Base-by-base conservation (phyloP, 2,329 filamentous ascomycete genomes). In the Cladophialophora carrionii region DNA sequence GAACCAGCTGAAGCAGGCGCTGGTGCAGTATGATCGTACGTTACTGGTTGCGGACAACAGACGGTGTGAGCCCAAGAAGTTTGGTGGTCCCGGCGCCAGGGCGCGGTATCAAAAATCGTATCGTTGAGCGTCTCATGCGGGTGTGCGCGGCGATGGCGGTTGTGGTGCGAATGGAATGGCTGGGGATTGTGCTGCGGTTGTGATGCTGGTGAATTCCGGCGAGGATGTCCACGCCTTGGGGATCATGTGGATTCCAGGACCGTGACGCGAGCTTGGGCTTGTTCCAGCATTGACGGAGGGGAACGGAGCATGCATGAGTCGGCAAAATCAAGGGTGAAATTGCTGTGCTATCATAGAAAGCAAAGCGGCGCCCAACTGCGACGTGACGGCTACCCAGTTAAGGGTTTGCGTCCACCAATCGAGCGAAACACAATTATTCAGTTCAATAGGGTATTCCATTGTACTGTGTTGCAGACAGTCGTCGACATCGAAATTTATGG, bases 41-140 rank as follows among this genome's bases (percentile, higher is more conserved):
- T 90, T 99, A 74, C 90, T 99, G 79, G 95, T 99, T 77, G 95
- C 95, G 83, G 95, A 99, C 84, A 97, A 96, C 90, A 90, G 95
- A 83, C 91, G 95, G 77, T 95, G 92, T 83, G 95, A 99, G 88
- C 94, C 94, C 84, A 98, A 98, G 93, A 97, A 97, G 87, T 84
- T 84, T 78, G 83, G 82, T 77, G 82, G 82, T 91, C 90, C 88
- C 77, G 94, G 94, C 88, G 94, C 95, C 80, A 90, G 94, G 80
- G 86, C 94, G 79, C 90, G 93, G 81, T 98, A 92, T 93, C 94
- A 98, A 87, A 97, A 97, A 87, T 96, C 93, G 75, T 96, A 97
- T 89, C 92, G 93, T 93, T 96, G 94, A 92, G 74, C 24, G 48
- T 43, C 34, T 43, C 17, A n/a, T 56, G 34, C 48, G 49, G 32